These are phyloP conservation scores for Leccinum boreale DNA, from an alignment of 768 basidiomycete genomes.

Conservation along the genomic window DNA sequence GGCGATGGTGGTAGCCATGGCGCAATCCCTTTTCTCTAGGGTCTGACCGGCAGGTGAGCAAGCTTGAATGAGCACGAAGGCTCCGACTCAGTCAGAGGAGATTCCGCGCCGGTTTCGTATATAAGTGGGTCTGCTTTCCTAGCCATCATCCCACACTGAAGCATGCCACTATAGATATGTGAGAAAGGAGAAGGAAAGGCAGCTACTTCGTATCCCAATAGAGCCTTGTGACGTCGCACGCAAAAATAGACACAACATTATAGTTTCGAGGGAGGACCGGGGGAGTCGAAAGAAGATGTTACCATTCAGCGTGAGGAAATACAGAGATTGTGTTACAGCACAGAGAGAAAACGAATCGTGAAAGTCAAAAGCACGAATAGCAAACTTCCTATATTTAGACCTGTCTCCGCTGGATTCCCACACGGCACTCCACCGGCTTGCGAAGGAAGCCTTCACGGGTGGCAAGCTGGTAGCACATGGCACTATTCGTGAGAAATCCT, in stretches of 20 bases:
- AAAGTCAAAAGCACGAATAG: neutral
- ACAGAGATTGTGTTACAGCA: neutral
- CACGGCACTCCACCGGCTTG: slow-evolving; percentile 71
- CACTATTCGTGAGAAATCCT: slow-evolving; percentile 6
- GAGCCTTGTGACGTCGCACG: neutral
- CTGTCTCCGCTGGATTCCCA: slow-evolving; percentile 69
- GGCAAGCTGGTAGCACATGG: slow-evolving; percentile 44
- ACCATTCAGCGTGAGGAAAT: neutral
- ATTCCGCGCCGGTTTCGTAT: slow-evolving; percentile 2
- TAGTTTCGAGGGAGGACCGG: neutral
- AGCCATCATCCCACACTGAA: slow-evolving; percentile 4
- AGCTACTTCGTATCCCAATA: neutral
- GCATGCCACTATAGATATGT: slow-evolving; percentile 4
- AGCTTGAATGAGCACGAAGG: slow-evolving; percentile 3
- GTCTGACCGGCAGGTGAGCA: slow-evolving; percentile 2
- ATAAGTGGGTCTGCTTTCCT: slow-evolving; percentile 5
- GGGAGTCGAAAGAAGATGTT: neutral
- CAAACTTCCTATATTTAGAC: slow-evolving; percentile 1
- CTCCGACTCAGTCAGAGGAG: slow-evolving; percentile 13
- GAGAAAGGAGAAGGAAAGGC: slow-evolving; percentile 5
- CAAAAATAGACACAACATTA: slow-evolving; percentile 17
- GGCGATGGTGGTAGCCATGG: slow-evolving; percentile 15
- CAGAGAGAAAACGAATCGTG: slow-evolving; percentile 1
- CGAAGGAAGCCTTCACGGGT: slow-evolving; percentile 85
- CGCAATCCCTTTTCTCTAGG: slow-evolving; percentile 9